A percentile compares a stretch with the other conserved stretches of the same genome.
Evolutionary conservation across 75 land plant species (phyloP).

Genomic region (Pinus albicaulis): DNA sequence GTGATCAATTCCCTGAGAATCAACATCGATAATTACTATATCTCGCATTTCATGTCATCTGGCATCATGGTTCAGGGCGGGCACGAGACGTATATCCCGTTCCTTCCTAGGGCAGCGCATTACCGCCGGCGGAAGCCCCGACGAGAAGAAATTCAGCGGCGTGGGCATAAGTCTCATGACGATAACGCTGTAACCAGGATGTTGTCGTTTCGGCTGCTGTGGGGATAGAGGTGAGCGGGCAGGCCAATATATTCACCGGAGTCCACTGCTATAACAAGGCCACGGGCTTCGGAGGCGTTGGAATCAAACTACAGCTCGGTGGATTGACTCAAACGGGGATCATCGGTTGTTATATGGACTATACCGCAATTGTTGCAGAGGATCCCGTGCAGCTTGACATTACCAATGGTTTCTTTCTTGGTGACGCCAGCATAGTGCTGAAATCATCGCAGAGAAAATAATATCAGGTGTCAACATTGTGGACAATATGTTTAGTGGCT

Average conservation of each 20-base stretch:
- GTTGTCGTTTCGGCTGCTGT: slow-evolving; percentile 77
- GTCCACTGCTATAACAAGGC: slow-evolving; percentile 93
- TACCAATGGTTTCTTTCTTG: slow-evolving; percentile 67
- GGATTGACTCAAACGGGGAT: slow-evolving; percentile 74
- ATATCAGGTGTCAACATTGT: slow-evolving; percentile 55
- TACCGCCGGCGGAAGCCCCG: slow-evolving; percentile 73
- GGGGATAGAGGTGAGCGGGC: slow-evolving; percentile 65
- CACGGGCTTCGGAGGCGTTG: slow-evolving; percentile 73
- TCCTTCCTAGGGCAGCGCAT: slow-evolving; percentile 80
- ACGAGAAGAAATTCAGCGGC: slow-evolving; percentile 64
- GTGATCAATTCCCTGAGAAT: slow-evolving; percentile 60
- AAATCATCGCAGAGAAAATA: slow-evolving; percentile 33
- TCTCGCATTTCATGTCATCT: slow-evolving; percentile 57
- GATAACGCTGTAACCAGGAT: slow-evolving; percentile 80
- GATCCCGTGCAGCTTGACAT: slow-evolving; percentile 77
- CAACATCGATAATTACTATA: slow-evolving; percentile 64
- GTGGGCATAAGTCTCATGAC: slow-evolving; percentile 57
- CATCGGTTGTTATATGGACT: slow-evolving; percentile 70
- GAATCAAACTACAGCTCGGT: slow-evolving; percentile 54
- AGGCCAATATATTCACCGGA: slow-evolving; percentile 65
- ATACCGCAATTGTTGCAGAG: slow-evolving; percentile 74
- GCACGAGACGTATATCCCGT: slow-evolving; percentile 69
- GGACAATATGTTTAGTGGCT: slow-evolving; percentile 74
- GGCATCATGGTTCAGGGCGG: slow-evolving; percentile 74
- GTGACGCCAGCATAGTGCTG: slow-evolving; percentile 57